phyloP scores from a whole-genome alignment of 257 asterid genomes.

The Solanum neorickii region DNA sequence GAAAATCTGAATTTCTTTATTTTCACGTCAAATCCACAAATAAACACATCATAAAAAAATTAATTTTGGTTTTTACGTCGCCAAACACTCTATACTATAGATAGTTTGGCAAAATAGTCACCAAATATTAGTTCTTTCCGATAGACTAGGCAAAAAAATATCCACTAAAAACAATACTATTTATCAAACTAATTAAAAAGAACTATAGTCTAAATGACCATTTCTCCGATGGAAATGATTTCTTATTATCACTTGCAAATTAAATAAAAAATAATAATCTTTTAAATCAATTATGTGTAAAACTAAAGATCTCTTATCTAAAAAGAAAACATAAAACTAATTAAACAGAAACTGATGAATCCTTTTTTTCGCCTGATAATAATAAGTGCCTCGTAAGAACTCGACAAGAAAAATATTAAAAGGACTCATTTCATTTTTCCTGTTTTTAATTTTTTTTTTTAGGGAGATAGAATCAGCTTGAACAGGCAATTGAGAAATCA shows the following conservation, averaged over 20 bases:
- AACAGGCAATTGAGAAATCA: slow-evolving; percentile 12
- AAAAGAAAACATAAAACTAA: no score
- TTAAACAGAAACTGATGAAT: no score
- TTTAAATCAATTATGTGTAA: neutral
- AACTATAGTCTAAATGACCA: neutral
- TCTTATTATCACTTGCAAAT: no score
- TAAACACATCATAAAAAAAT: neutral
- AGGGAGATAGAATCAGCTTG: slow-evolving; percentile 15
- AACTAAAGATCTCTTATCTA: neutral
- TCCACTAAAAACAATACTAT: neutral
- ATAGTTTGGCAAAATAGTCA: neutral
- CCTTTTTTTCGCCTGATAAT: neutral
- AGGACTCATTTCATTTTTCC: neutral
- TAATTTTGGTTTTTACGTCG: neutral
- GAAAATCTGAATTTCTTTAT: neutral
- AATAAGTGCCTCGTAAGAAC: no score
- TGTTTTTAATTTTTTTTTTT: neutral
- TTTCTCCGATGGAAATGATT: neutral
- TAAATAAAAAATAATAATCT: no score
- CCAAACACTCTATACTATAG: no score
- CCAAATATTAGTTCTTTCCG: neutral
- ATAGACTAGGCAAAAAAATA: neutral
- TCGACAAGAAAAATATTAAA: neutral
- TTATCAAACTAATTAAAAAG: neutral
- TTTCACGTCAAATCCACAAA: neutral